Conservation (phyloP, 257 asterid species). For the Dorcoceras hygrometricum region DNA sequence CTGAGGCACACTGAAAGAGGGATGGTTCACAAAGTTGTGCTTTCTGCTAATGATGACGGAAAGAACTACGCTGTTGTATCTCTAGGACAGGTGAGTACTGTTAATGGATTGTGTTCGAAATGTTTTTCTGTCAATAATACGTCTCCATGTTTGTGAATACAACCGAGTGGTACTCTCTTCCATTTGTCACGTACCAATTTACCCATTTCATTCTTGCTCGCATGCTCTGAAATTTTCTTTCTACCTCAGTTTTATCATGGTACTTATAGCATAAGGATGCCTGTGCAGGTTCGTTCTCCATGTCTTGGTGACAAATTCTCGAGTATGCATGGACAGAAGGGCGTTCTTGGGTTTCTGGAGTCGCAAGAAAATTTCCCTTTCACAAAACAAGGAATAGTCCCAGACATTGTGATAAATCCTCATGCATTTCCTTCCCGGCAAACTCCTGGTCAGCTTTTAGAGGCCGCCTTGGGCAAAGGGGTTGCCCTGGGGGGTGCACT, state of each 20-base stretch:
- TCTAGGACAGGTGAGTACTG: slow-evolving; percentile 66
- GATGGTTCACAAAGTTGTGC: slow-evolving; percentile 86
- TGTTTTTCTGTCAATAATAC: not conserved
- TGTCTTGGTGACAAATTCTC: slow-evolving; percentile 93
- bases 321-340: slow-evolving; percentile 99
- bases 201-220: not conserved
- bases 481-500: slow-evolving; percentile 73
- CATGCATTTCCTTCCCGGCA: slow-evolving; percentile 97
- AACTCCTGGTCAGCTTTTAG: slow-evolving; percentile 92
- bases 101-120: not conserved
- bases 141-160: not conserved
- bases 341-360: slow-evolving; percentile 87
- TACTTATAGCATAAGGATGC: not conserved
- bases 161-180: slow-evolving; percentile 1
- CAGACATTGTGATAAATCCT: slow-evolving; percentile 92
- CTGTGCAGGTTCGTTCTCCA: slow-evolving; percentile 84
- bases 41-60: slow-evolving; percentile 87
- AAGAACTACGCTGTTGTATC: slow-evolving; percentile 80
- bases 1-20: slow-evolving; percentile 94
- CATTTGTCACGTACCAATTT: not conserved
- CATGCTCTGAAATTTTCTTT: slow-evolving; percentile 1
- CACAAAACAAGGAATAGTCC: slow-evolving; percentile 81
- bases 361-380: slow-evolving; percentile 93
- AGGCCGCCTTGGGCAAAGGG: slow-evolving; percentile 89
- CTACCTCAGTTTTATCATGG: slow-evolving; percentile 2